phyloP scores from a whole-genome alignment of 2,329 filamentous ascomycete species.

The Stachybotrys chartarum region DNA sequence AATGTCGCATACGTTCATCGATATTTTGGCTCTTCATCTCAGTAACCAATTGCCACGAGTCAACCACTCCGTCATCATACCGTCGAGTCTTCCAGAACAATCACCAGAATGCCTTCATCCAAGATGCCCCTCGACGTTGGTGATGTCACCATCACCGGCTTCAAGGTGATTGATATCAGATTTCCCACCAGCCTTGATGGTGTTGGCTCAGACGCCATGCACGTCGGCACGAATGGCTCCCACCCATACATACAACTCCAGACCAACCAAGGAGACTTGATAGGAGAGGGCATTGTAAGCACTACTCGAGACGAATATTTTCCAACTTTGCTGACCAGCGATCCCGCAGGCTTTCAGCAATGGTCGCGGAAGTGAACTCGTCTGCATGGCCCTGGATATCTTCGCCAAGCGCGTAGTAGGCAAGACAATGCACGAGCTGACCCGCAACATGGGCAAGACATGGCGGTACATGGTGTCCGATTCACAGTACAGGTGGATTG shows the following conservation, averaged over 20 bases:
- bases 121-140: constrained; percentile 11
- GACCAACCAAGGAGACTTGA: constrained; percentile 59
- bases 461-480: constrained; percentile 88
- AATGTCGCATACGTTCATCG: too few species aligned
- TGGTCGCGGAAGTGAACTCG: constrained; percentile 85
- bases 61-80: neutral
- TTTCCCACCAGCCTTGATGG: constrained; percentile 88
- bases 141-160: constrained; percentile 66
- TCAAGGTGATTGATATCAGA: constrained; percentile 64
- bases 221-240: constrained; percentile 86
- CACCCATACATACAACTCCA: constrained; percentile 85
- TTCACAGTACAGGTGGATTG: constrained; percentile 87
- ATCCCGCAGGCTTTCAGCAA: constrained; percentile 63
- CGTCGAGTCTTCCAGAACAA: neutral
- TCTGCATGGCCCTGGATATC: constrained; percentile 75
- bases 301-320: neutral
- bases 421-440: constrained; percentile 69
- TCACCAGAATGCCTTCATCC: neutral
- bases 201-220: constrained; percentile 94
- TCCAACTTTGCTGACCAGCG: neutral
- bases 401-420: constrained; percentile 70
- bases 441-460: constrained; percentile 75
- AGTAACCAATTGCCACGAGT: too few species aligned
- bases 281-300: constrained; percentile 71
- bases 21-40: too few species aligned